Base-by-base conservation (phyloP, 371 early-diverging fungal species). In the Parasitella parasitica region DNA sequence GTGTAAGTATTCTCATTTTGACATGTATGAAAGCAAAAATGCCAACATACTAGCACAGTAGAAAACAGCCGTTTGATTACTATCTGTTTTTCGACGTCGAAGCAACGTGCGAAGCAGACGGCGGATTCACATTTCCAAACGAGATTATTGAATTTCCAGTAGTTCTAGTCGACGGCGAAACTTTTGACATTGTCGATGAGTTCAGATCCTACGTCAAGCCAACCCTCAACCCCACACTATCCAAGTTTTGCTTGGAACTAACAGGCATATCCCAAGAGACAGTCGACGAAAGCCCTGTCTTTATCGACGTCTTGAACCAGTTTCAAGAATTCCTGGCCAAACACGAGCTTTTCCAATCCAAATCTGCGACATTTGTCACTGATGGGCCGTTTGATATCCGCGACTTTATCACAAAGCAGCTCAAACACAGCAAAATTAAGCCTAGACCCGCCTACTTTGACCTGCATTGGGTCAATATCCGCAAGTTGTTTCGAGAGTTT, bases 141-240 rank as follows among this genome's bases (percentile, higher is more conserved):
- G 93, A 94, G 67, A 91, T 94, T 55, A 94, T 94, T 51, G 94
- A 94, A 67, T 92, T 92, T 62, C 94, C 94, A 18, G 83, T 91
- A 16, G 82, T 92, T 1, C 69, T 92, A 18, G 71, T 92, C 4
- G 82, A 86, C 46, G 88, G 85, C 11, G 60, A 70, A 3, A 86
- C 80, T 0, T 76, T 83, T 52, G 82, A 84, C 5, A 75, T 87
- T 46, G 83, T 87, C 11, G 88, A 82, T 63, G 85, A 87, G 59
- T 94, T 89, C 68, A 86, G 87, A 57, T 82, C 86, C 0, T 92
- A 89, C 66, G 91, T 91, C 15, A 76, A 84, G 57, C 94, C 94
- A 8, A 70, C 66, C 4, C 64, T 84, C 35, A 81, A 86, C 54
- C 90, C 94, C 0, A 77, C 41, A 11, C 70, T 94, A 54, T 75